Conservation (phyloP, 208 protist species). For the Leishmania turanica region DNA sequence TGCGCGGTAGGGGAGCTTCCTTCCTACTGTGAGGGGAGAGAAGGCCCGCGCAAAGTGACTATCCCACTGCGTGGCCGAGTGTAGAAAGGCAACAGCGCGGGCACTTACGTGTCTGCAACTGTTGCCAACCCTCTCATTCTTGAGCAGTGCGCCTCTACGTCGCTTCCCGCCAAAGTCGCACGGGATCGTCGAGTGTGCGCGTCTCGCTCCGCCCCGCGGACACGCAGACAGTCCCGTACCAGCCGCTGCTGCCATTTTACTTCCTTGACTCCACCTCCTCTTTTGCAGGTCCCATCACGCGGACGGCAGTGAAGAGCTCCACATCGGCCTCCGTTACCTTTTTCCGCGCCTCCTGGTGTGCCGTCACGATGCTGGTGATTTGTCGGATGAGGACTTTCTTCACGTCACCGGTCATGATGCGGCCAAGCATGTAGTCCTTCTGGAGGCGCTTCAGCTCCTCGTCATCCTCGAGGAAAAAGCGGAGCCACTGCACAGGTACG, state of each 20-base stretch:
- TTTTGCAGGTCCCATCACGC: slow-evolving; percentile 75
- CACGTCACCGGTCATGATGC: slow-evolving; percentile 97
- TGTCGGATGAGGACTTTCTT: slow-evolving; percentile 96
- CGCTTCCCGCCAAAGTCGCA: too few relatives aligned
- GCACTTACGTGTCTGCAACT: background rate
- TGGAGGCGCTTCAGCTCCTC: slow-evolving; percentile 81
- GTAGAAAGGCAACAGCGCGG: background rate
- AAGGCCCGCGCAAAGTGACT: background rate
- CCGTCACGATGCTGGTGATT: slow-evolving; percentile 84
- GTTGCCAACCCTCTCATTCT: background rate
- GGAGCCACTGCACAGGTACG: slow-evolving; percentile 97
- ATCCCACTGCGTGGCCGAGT: background rate
- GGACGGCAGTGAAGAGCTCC: slow-evolving; percentile 56
- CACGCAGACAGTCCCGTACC: background rate
- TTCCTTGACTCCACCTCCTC: slow-evolving; percentile 14
- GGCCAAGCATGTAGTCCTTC: slow-evolving; percentile 94
- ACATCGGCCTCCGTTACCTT: slow-evolving; percentile 93
- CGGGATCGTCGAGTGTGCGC: background rate
- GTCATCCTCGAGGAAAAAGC: slow-evolving; percentile 99
- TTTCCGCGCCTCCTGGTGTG: slow-evolving; percentile 90
- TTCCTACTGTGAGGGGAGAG: background rate
- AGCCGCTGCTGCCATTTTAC: too few relatives aligned
- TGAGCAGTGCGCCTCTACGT: background rate
- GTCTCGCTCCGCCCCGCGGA: background rate
- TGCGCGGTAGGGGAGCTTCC: background rate